Base-by-base conservation (phyloP, 768 basidiomycete species). In the Xanthoconium purpureum region DNA sequence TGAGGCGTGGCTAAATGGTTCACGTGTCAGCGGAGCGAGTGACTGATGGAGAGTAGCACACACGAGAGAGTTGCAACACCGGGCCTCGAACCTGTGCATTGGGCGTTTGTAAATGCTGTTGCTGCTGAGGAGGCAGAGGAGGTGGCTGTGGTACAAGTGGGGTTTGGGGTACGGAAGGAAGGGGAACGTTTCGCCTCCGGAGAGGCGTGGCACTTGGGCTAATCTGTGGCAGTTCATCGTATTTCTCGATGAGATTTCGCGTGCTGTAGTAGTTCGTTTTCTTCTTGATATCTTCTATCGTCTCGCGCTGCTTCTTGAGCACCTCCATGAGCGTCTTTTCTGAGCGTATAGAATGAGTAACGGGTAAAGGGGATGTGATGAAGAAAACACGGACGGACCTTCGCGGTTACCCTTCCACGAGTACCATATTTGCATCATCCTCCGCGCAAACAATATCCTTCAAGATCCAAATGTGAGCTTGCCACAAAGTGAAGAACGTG, bases 211-310 rank as follows among this genome's bases (percentile, higher is more conserved):
- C 45, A 30, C 38, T 54, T 51, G 63, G 50, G 28, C 63, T 70
- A 2, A 68, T 57, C 3, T 78, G 67, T 17, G 74, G 56, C 6
- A 74, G 65, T 37, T 89, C 90, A 60, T 96, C 96, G 64, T 97
- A 98, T 55, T 85, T 84, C 68, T 96, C 93, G 17, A 99, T 78
- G 44, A 99, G 78, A 63, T 88, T 91, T 50, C 90, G 86, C 30
- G 94, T 99, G 12, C 84, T 84, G 68, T 99, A 92, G 72, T 91
- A 99, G 63, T 98, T 96, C 2, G 95, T 98, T 70, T 91, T 94
- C 77, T 94, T 93, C 80, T 99, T 99, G 62, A 98, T 91, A 63
- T 97, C 95, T 60, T 96, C 94, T 37, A 99, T 82, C 66, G 91
- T 94, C 24, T 80, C 78, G 18, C 91, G 87, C 59, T 95, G 93